A percentile compares a stretch with the other conserved stretches of the same genome.
Conservation (phyloP, 1,139 yeast genomes). For the Casaregolazyma lundiana region DNA sequence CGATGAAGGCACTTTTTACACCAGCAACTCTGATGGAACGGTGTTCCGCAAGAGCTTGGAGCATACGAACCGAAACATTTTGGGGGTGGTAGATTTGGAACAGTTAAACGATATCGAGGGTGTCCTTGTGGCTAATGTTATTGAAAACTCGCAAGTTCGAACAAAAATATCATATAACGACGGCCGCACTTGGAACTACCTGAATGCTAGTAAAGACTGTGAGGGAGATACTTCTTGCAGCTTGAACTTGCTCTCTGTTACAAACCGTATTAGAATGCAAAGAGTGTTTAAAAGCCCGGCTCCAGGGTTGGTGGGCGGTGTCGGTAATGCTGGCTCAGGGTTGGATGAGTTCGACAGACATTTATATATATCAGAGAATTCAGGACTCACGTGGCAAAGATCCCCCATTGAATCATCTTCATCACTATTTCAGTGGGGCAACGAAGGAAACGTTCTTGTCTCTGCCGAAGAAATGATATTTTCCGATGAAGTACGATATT, state of each 20-base stretch:
- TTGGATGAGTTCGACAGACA: slow-evolving; percentile 28
- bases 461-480: slow-evolving; percentile 46
- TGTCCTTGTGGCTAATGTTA: slow-evolving; percentile 55
- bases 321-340: slow-evolving; percentile 34
- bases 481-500: slow-evolving; percentile 40
- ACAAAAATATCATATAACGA: slow-evolving; percentile 52
- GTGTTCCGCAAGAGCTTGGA: slow-evolving; percentile 47
- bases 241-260: slow-evolving; percentile 49
- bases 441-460: slow-evolving; percentile 70
- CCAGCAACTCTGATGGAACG: slow-evolving; percentile 63
- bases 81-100: slow-evolving; percentile 42
- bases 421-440: slow-evolving; percentile 63
- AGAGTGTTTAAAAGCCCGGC: slow-evolving; percentile 58
- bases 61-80: slow-evolving; percentile 38
- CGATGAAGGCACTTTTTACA: slow-evolving; percentile 41
- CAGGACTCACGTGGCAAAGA: slow-evolving; percentile 67
- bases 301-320: slow-evolving; percentile 63
- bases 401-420: slow-evolving; percentile 47
- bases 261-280: slow-evolving; percentile 53
- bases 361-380: slow-evolving; percentile 65
- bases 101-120: slow-evolving; percentile 66
- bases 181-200: slow-evolving; percentile 57
- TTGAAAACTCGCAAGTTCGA: slow-evolving; percentile 18
- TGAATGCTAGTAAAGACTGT: slow-evolving; percentile 39
- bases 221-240: slow-evolving; percentile 45